These are phyloP conservation scores for Larix sibirica DNA, from an alignment of 83 land plant genomes.

Conservation along the genomic window DNA sequence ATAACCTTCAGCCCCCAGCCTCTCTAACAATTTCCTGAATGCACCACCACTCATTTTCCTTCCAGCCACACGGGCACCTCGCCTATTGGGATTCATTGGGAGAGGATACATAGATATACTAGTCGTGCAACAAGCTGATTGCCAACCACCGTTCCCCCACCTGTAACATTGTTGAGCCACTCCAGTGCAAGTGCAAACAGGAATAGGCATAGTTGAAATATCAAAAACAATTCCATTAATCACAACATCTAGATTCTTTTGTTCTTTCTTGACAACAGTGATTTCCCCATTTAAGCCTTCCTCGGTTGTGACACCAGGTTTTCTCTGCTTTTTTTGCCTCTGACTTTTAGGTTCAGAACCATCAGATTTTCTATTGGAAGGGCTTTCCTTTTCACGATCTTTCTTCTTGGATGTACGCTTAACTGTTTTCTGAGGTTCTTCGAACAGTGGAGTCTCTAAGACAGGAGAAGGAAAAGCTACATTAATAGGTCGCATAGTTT, in stretches of 20 bases:
- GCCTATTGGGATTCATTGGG: slow-evolving; percentile 72
- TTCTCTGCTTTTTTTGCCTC: slow-evolving; percentile 40
- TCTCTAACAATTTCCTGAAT: slow-evolving; percentile 70
- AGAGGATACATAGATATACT: slow-evolving; percentile 68
- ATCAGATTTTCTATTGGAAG: slow-evolving; percentile 38
- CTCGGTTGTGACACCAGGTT: slow-evolving; percentile 26
- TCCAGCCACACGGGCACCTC: slow-evolving; percentile 76
- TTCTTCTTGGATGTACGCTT: slow-evolving; percentile 25
- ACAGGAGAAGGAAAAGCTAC: slow-evolving; percentile 19
- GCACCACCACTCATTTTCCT: slow-evolving; percentile 89
- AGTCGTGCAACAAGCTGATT: slow-evolving; percentile 83
- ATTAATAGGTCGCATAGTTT: slow-evolving; percentile 16
- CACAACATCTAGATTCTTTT: slow-evolving; percentile 39
- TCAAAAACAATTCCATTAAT: slow-evolving; percentile 64
- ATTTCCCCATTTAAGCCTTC: slow-evolving; percentile 24
- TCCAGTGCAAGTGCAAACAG: slow-evolving; percentile 83
- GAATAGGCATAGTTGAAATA: slow-evolving; percentile 63
- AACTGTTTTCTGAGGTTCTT: slow-evolving; percentile 16
- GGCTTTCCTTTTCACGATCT: slow-evolving; percentile 22
- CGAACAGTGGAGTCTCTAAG: slow-evolving; percentile 37
- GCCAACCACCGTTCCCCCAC: slow-evolving; percentile 93
- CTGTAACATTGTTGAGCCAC: slow-evolving; percentile 69
- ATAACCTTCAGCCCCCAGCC: slow-evolving; percentile 61
- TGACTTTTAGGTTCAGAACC: slow-evolving; percentile 21
- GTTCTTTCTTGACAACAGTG: slow-evolving; percentile 31